Base-by-base conservation (phyloP, 2,329 filamentous ascomycete genomes). In the Fonsecaea pedrosoi region DNA sequence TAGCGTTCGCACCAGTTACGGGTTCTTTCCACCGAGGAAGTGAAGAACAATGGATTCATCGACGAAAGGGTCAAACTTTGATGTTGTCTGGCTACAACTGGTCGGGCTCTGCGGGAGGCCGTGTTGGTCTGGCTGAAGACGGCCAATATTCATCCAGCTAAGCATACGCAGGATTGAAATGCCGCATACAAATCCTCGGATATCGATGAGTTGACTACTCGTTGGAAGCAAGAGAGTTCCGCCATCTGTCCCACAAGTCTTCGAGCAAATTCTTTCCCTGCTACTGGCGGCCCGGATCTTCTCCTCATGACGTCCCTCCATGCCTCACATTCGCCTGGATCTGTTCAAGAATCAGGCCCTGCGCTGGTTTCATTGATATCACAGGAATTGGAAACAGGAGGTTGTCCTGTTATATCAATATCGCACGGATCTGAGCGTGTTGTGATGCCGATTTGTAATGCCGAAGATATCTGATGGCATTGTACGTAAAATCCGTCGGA, bases 401-500 rank as follows among this genome's bases (percentile, higher is more conserved):
- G 21, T 21, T 2, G 21, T 10, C 21, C 25, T 6, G 45, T 50
- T 18, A 30, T 25, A 9, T 30, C 12, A 10, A 50, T 50, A 10
- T 50, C 10, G 9, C 45, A 21, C 45, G 25, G 12, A 12, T 50
- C 12, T 50, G 18, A 50, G 9, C 45, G 3, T 50, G 45, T 5
- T 30, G 45, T 30, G 45, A 21, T 50, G 21, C 45, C 18, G 45
- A 50, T 50, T 50, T 50, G 45, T 50, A 50, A 50, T 50, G 45
- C 45, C 18, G 45, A 4, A 50, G 45, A 8, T 30, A 12, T 12
- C 45, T 7, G 42, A 25, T 54, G 64, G 60, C 60, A 54, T 50
- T 66, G 64, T 66, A 66, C 64, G 64, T 66, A 66, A 66, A 57
- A 66, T 32, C 54, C 59, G 53, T 64, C 45, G 50, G 42, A 37